These are phyloP conservation scores for Arbutus unedo DNA, from an alignment of 148 eudicot species.

Conservation along the genomic window DNA sequence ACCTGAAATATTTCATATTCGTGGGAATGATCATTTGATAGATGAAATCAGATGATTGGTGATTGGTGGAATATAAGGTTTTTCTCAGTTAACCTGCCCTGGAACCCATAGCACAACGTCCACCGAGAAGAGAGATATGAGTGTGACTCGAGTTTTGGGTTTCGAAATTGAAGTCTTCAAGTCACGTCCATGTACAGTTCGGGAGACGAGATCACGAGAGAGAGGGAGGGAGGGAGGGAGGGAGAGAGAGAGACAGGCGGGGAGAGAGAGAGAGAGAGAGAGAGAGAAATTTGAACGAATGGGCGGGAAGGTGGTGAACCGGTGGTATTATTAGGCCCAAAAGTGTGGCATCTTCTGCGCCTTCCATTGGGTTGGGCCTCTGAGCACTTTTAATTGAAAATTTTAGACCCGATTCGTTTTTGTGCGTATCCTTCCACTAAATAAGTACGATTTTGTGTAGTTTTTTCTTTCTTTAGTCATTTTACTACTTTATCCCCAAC, in stretches of 20 bases:
- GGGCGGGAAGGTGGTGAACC: not conserved
- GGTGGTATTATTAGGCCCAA: not conserved
- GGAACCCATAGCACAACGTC: constrained; percentile 5
- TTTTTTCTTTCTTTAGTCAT: too few species aligned
- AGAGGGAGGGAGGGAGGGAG: constrained; percentile 1
- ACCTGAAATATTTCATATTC: not conserved
- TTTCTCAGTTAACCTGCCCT: not conserved
- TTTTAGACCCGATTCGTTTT: too few species aligned
- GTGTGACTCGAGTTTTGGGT: not conserved
- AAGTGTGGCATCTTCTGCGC: not conserved
- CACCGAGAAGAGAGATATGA: not conserved
- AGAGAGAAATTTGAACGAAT: constrained; percentile 11
- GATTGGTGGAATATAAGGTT: not conserved
- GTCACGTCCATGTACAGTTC: not conserved
- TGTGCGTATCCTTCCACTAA: too few species aligned
- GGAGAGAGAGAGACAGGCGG: not conserved
- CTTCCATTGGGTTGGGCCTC: not conserved
- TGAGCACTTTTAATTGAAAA: too few species aligned
- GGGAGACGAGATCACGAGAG: not conserved
- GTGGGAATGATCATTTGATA: not conserved
- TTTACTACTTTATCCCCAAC: too few species aligned
- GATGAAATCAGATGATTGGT: not conserved
- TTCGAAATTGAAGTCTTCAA: not conserved
- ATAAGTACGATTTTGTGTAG: too few species aligned
- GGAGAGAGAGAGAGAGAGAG: constrained; percentile 7